Evolutionary conservation across 768 basidiomycete species (phyloP).

Genomic region (Lentinus tigrinus): DNA sequence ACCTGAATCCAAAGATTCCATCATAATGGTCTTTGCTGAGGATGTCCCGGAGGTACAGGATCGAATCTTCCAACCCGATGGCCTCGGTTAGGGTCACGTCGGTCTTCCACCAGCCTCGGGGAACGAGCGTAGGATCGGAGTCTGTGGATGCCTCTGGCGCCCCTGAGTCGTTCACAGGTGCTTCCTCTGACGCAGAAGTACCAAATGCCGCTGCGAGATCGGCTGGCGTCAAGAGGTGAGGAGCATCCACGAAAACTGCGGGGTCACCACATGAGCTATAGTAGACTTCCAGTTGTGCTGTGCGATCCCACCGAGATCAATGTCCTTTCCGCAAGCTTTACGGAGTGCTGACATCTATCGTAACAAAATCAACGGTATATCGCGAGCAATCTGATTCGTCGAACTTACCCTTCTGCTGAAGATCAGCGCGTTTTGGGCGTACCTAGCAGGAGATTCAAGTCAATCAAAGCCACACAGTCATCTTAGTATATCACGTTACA

Average conservation of each 20-base stretch:
- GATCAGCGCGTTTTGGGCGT: conserved; percentile 63
- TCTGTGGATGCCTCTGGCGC: conserved; percentile 34
- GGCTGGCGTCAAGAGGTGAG: conserved; percentile 61
- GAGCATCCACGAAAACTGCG: conserved; percentile 76
- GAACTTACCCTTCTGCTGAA: conserved; percentile 70
- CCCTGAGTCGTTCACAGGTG: conserved; percentile 36
- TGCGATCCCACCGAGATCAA: conserved; percentile 55
- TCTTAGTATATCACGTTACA: neutral
- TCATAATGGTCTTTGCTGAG: conserved; percentile 62
- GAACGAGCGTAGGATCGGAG: conserved; percentile 52
- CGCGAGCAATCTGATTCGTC: neutral
- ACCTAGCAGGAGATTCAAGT: neutral
- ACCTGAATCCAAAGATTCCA: conserved; percentile 85
- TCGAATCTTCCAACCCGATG: conserved; percentile 56
- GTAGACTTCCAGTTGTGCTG: conserved; percentile 1
- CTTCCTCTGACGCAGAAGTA: conserved; percentile 14
- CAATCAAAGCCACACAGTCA: too few relatives aligned
- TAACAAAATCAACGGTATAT: neutral
- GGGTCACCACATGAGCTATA: neutral
- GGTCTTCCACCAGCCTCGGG: conserved; percentile 72
- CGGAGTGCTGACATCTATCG: conserved; percentile 68
- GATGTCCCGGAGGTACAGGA: conserved; percentile 53
- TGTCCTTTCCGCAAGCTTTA: conserved; percentile 61
- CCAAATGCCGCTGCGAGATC: conserved; percentile 46
- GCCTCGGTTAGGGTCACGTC: conserved; percentile 51